Evolutionary conservation across 495 filamentous ascomycete species (phyloP).

Genomic region (Immersiella caudata): DNA sequence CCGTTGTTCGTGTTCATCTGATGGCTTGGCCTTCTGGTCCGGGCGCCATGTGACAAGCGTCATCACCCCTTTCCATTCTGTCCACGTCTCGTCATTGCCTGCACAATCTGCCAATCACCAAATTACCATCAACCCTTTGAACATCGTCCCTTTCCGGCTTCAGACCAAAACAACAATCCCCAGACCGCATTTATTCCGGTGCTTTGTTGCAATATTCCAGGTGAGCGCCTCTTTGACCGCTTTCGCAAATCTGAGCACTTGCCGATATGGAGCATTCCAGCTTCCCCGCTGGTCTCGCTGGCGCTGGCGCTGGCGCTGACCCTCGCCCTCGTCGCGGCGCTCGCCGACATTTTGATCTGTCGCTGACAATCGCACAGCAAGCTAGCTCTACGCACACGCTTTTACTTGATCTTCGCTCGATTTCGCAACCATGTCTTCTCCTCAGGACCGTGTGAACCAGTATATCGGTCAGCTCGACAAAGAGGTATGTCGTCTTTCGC

Average conservation of each 20-base stretch:
- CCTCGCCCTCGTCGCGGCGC: neutral
- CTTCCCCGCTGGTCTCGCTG: constrained; percentile 6
- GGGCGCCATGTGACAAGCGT: constrained; percentile 14
- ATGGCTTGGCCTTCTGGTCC: neutral
- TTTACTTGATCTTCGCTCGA: constrained; percentile 11
- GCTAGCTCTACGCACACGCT: constrained; percentile 18
- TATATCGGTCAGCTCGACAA: constrained; percentile 92
- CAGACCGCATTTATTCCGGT: neutral
- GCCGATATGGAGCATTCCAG: neutral
- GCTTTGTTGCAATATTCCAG: neutral
- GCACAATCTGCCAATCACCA: constrained; percentile 17
- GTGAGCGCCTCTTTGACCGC: constrained; percentile 6
- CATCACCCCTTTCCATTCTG: constrained; percentile 27
- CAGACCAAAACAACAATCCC: constrained; percentile 12
- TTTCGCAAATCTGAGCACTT: neutral
- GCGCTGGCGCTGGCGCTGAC: constrained; percentile 5
- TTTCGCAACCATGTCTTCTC: constrained; percentile 65
- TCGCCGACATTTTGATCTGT: constrained; percentile 4
- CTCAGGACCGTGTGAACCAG: constrained; percentile 87
- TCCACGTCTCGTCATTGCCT: constrained; percentile 43
- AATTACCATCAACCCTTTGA: constrained; percentile 13
- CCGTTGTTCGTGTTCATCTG: neutral
- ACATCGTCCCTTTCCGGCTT: constrained; percentile 10
- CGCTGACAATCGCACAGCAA: constrained; percentile 19
- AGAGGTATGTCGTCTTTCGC: constrained; percentile 63